Base-by-base conservation (phyloP, 345 rosid species). In the Eucalyptus albens region DNA sequence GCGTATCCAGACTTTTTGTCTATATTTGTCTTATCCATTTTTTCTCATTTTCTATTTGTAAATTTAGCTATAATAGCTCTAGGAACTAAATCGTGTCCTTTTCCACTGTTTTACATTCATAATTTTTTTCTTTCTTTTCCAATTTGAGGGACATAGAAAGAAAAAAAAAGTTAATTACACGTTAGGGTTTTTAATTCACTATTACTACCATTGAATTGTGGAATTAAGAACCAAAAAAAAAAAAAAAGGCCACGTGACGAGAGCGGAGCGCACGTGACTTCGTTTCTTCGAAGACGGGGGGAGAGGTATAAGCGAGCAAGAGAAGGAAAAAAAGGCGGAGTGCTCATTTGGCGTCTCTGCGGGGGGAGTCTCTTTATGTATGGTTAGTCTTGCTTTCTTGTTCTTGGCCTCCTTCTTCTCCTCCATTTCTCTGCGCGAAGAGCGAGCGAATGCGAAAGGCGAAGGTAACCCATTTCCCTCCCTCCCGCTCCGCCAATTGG, bases 1-100 rank as follows among this genome's bases (percentile, higher is more conserved):
- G 12, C 1, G 0, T 24, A 11, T 19, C 1, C 0, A 6, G 9
- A 21, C 7, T 62, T 62, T 60, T 27, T 60, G 26, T 53, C 26
- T 27, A 15, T 77, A 2, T 77, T 6, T 22, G 3, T 21, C 15
- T 2, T 4, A 50, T 40, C 5, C 2, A 0, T 21, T 11, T 5
- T 40, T 11, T 40, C 7, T 11, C 15, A 77, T 40, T 77, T 40
- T 77, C 47, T 37, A 33, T 33, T 33, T 17, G 14, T 69, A 37
- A 77, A 77, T 77, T 21, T 1, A 37, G 45, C 22, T 77, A 37
- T 11, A 10, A 19, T 21, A 21, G 24, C 42, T 37, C 26, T 1
- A 1, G 14, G 45, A 40, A 72, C 6, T 9, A 72, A 72, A 37
- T 21, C 2, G 9, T 4, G 13, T 37, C 45, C 42, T 37, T 19